Evolutionary conservation across 495 filamentous ascomycete species (phyloP), one percentile per base, ranked within the genome.

Genomic region (Aspergillus affinis): DNA sequence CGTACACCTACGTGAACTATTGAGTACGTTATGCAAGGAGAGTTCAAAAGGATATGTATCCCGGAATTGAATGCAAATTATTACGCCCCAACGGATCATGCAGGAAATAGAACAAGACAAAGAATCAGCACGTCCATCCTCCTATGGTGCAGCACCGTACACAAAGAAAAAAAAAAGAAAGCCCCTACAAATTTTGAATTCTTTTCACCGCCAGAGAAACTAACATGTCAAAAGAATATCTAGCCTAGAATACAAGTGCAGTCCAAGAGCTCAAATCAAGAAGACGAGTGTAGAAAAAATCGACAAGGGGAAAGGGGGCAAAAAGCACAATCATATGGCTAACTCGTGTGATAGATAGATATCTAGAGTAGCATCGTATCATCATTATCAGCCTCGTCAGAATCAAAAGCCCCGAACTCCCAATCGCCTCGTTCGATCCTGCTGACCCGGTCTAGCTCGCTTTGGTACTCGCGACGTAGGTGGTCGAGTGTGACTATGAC

Each of bases 391-490:
- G 30, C 76, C n/a, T 60, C 59, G 51, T 67, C 64, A 1, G 69
- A 63, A 29, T 66, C 71, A 21, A 76, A 67, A 56, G 75, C 69
- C 18, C 79, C 79, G 67, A 89, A 84, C 56, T 85, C 81, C 79
- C 81, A 89, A 61, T 84, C 76, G 9, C 86, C 86, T 23, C 77
- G 75, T 66, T 86, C 82, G 61, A 89, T 81, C 26, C 82, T 74
- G 54, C 79, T 84, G 44, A 83, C 85, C 51, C 90, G 81, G 72
- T 98, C 95, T 65, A 97, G 76, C 73, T 97, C 92, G 18, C 78
- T 81, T 71, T 94, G 89, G 75, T 94, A 98, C 69, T 89, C 88
- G 66, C 86, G 89, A 62, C 90, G 82, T 21, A 98, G 75, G 70
- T 96, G 93, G 7, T 86, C 87, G 18, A 98, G 77, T 17, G 90